Evolutionary conservation across 2,329 filamentous ascomycete genomes (phyloP).

Genomic region (Chaetomium sp.): DNA sequence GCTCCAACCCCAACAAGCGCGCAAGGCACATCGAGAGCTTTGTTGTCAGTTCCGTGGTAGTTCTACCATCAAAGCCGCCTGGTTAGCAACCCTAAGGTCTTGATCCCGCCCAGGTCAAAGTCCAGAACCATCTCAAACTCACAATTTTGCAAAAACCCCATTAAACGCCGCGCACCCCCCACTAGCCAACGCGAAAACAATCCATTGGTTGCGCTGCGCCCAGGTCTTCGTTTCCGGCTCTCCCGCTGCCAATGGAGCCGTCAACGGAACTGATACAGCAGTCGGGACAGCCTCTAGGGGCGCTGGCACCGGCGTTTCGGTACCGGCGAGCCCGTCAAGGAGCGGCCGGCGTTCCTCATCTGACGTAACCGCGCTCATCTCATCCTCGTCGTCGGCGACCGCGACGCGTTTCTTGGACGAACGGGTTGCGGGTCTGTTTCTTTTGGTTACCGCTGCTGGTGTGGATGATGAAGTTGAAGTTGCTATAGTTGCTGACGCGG

Average conservation of each 20-base stretch:
- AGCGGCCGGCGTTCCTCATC: no score
- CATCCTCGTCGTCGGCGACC: background rate
- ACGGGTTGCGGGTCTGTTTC: no score
- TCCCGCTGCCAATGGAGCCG: background rate
- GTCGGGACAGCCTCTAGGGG: conserved; percentile 12
- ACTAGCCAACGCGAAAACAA: conserved; percentile 64
- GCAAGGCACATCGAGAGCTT: conserved; percentile 42
- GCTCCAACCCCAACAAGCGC: conserved; percentile 36
- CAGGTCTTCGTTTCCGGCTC: conserved; percentile 18
- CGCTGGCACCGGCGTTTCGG: no score
- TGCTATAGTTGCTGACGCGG: background rate
- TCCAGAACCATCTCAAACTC: conserved; percentile 29
- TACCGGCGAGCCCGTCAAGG: no score
- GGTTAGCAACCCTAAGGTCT: background rate
- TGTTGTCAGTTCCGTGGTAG: conserved; percentile 50
- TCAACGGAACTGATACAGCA: background rate
- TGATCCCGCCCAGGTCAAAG: background rate
- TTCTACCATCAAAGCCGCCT: conserved; percentile 32
- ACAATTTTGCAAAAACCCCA: conserved; percentile 79
- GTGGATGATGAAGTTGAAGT: background rate
- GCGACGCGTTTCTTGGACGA: conserved; percentile 6
- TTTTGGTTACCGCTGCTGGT: background rate
- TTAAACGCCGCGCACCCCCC: conserved; percentile 76
- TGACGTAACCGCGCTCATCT: background rate
- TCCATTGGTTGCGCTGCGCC: conserved; percentile 44